A percentile compares a stretch with the other conserved stretches of the same genome.
These are phyloP conservation scores for Colletotrichum sp. DNA, from an alignment of 2,329 filamentous ascomycete genomes.

Conservation along the genomic window DNA sequence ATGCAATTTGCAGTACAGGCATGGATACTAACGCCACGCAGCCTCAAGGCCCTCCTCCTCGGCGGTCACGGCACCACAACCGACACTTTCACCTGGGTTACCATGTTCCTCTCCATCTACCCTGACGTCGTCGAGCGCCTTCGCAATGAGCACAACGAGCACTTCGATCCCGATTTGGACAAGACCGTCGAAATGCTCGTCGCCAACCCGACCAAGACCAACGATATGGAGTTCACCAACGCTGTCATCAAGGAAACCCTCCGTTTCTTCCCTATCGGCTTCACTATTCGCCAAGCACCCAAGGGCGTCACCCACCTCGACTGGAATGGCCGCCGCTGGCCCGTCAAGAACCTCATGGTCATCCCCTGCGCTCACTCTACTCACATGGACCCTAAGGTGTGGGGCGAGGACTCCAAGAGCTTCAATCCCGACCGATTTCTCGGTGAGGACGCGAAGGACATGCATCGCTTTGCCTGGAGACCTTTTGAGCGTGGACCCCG, in stretches of 20 bases:
- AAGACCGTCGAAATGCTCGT: slow-evolving; percentile 39
- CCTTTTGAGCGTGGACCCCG: slow-evolving; percentile 41
- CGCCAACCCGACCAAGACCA: slow-evolving; percentile 48
- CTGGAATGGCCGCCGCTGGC: slow-evolving; percentile 40
- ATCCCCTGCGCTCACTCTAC: slow-evolving; percentile 25
- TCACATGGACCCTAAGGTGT: slow-evolving; percentile 38
- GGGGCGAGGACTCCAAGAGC: slow-evolving; percentile 34
- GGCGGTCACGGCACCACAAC: slow-evolving; percentile 31
- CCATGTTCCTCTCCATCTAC: slow-evolving; percentile 27
- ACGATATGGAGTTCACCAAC: slow-evolving; percentile 53
- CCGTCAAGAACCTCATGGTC: slow-evolving; percentile 35
- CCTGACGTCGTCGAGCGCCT: slow-evolving; percentile 23
- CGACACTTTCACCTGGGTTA: slow-evolving; percentile 22
- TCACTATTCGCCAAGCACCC: slow-evolving; percentile 40
- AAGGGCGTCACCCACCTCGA: slow-evolving; percentile 39
- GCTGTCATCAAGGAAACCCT: slow-evolving; percentile 61
- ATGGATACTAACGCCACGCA: slow-evolving; percentile 3
- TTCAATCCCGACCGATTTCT: slow-evolving; percentile 49
- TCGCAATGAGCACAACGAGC: slow-evolving; percentile 26
- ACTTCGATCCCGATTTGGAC: slow-evolving; percentile 32
- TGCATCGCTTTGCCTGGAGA: slow-evolving; percentile 22
- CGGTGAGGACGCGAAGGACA: slow-evolving; percentile 2
- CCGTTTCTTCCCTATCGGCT: slow-evolving; percentile 54
- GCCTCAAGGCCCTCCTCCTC: slow-evolving; percentile 29
- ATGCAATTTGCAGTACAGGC: not conserved